Evolutionary conservation across 1,284 basidiomycete genomes (phyloP).

Genomic region (Bjerkandera adusta): DNA sequence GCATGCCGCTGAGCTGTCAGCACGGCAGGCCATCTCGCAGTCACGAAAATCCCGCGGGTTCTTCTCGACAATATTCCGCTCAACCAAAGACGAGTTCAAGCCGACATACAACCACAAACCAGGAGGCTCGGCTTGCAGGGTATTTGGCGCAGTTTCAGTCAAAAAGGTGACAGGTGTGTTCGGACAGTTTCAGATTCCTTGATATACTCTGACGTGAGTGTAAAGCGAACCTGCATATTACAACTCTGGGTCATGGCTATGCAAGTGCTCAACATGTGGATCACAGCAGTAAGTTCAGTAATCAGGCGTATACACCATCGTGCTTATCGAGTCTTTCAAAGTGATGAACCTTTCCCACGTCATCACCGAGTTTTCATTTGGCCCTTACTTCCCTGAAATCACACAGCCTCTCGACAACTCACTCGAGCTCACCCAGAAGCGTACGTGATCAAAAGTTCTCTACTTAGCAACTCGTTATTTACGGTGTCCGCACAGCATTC

Average conservation of each 20-base stretch:
- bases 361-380: constrained; percentile 96
- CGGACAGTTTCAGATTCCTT: neutral
- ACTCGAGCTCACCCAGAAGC: constrained; percentile 77
- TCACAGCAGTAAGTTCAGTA: constrained; percentile 56
- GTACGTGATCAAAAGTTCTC: constrained; percentile 46
- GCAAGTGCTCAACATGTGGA: constrained; percentile 85
- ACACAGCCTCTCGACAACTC: constrained; percentile 92
- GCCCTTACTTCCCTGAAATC: constrained; percentile 95
- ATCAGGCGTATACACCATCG: constrained; percentile 25
- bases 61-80: constrained; percentile 53
- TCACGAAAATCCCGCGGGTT: constrained; percentile 71
- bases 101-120: constrained; percentile 71
- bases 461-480: neutral
- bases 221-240: constrained; percentile 84
- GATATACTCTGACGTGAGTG: constrained; percentile 6
- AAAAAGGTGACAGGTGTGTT: constrained; percentile 84
- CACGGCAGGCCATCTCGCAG: constrained; percentile 64
- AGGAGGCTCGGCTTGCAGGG: constrained; percentile 74
- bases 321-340: constrained; percentile 30
- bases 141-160: constrained; percentile 82
- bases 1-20: constrained; percentile 64
- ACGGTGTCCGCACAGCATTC: constrained; percentile 58
- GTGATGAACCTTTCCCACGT: constrained; percentile 98
- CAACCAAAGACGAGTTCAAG: constrained; percentile 47
- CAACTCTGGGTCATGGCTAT: constrained; percentile 94